phyloP scores from a whole-genome alignment of 352 stramenopile genomes.

The Phytophthora boehmeriae region DNA sequence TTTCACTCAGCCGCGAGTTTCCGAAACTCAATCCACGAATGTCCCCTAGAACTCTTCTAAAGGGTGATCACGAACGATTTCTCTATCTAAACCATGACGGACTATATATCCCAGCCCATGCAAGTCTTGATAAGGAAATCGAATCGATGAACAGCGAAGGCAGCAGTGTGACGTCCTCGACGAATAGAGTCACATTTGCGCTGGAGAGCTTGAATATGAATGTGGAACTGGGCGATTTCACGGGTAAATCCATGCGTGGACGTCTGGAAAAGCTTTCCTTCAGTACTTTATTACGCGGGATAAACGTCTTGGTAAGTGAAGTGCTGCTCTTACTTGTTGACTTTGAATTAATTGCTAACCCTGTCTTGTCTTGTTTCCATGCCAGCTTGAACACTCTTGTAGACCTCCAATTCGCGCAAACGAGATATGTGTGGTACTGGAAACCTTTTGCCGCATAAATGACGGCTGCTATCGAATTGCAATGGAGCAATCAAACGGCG shows the following conservation, averaged over 20 bases:
- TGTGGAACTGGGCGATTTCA: constrained; percentile 67
- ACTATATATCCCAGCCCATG: constrained; percentile 60
- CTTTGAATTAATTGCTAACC: constrained; percentile 7
- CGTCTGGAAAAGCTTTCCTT: constrained; percentile 70
- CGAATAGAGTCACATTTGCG: constrained; percentile 69
- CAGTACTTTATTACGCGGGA: constrained; percentile 48
- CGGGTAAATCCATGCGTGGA: constrained; percentile 42
- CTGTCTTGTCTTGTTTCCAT: constrained; percentile 1
- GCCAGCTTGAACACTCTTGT: constrained; percentile 64
- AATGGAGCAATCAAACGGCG: constrained; percentile 50
- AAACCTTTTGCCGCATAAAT: constrained; percentile 74
- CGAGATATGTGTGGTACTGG: constrained; percentile 71
- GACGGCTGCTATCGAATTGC: constrained; percentile 73
- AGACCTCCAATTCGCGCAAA: constrained; percentile 68
- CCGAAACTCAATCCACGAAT: constrained; percentile 70
- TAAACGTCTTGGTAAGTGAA: constrained; percentile 65
- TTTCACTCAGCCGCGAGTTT: constrained; percentile 71
- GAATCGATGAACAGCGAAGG: constrained; percentile 58
- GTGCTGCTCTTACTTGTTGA: not conserved
- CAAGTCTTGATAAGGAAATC: constrained; percentile 62
- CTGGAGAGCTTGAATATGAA: constrained; percentile 81
- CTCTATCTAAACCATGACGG: constrained; percentile 71
- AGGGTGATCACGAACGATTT: constrained; percentile 52
- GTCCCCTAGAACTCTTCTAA: constrained; percentile 54
- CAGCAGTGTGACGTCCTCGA: constrained; percentile 42